These are phyloP conservation scores for Beauveria varroae DNA, from an alignment of 2,329 filamentous ascomycete genomes.

Conservation along the genomic window DNA sequence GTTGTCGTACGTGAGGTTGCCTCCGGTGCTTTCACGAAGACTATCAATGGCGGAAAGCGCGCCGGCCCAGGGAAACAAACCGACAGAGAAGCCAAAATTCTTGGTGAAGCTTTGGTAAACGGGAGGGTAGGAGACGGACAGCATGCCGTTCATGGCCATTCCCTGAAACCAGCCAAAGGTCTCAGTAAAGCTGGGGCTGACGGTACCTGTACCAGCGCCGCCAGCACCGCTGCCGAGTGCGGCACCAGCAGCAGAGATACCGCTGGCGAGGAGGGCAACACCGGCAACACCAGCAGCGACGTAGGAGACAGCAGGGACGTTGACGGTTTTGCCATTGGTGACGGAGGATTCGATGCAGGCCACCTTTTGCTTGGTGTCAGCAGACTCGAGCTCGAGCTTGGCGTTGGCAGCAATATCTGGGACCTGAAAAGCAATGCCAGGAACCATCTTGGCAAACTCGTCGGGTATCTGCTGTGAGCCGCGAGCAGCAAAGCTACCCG, in stretches of 20 bases:
- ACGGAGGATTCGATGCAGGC: conserved; percentile 80
- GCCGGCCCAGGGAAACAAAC: conserved; percentile 71
- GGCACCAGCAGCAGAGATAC: conserved; percentile 60
- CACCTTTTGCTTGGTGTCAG: conserved; percentile 53
- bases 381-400: conserved; percentile 63
- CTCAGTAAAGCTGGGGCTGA: conserved; percentile 79
- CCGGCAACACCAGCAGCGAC: conserved; percentile 77
- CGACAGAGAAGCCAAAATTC: conserved; percentile 90
- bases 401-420: conserved; percentile 86
- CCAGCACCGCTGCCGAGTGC: conserved; percentile 48
- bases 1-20: conserved; percentile 76
- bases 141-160: conserved; percentile 93
- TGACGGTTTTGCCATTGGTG: conserved; percentile 78
- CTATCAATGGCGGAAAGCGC: conserved; percentile 78
- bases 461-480: conserved; percentile 67
- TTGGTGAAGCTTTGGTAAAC: conserved; percentile 85
- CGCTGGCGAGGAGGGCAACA: conserved; percentile 69
- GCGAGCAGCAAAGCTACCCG: conserved; percentile 63
- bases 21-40: conserved; percentile 74
- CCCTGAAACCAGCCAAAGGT: conserved; percentile 87
- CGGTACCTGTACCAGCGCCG: conserved; percentile 52
- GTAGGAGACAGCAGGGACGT: conserved; percentile 70
- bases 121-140: conserved; percentile 78
- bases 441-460: conserved; percentile 66
- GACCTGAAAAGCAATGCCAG: conserved; percentile 79